Evolutionary conservation across 345 rosid species (phyloP), one percentile per base, ranked within the genome.

Genomic region (Aurinia saxatilis): DNA sequence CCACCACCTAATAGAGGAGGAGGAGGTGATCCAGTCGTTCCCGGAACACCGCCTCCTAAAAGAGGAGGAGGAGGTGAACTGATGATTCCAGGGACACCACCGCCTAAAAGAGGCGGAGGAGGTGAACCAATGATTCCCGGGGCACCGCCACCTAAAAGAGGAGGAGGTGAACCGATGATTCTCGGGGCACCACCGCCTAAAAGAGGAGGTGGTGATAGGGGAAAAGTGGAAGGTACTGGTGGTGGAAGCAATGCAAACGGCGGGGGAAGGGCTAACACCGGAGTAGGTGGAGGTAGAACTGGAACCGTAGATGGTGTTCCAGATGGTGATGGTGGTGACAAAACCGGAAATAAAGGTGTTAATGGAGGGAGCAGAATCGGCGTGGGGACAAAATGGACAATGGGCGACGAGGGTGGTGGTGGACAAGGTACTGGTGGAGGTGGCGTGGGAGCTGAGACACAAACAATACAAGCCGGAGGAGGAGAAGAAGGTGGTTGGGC

Each of bases 141-240:
- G 10, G n/a, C n/a, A 0, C 69, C 61, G 0, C 27, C 10, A 0
- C 69, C 53, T 53, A 65, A 11, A 42, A 42, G 39, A 30, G 59
- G 67, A 27, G 67, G 66, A 14, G 59, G 21, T 40, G 62, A 6
- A 7, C 3, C 25, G 1, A 11, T 40, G 1, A 0, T 31, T 52
- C 60, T 51, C 1, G 52, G 60, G 13, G 16, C 12, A 0, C 35
- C 52, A 4, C 60, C 68, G 1, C 68, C 63, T 45, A 69, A 46
- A 10, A 67, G 67, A 45, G 45, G 5, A 4, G 73, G 7, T 45
- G 73, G 73, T 45, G 73, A 10, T n/a, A n/a, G n/a, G 15, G 73
- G 73, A 37, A 69, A 50, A 53, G 73, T 36, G 17, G 67, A 52
- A 44, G 73, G 46, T 37, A 69, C 37, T 29, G 68, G 68, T 29